A percentile compares a stretch with the other conserved stretches of the same genome.
Evolutionary conservation across 352 stramenopile species (phyloP).

Genomic region (Pythium myriotylum): DNA sequence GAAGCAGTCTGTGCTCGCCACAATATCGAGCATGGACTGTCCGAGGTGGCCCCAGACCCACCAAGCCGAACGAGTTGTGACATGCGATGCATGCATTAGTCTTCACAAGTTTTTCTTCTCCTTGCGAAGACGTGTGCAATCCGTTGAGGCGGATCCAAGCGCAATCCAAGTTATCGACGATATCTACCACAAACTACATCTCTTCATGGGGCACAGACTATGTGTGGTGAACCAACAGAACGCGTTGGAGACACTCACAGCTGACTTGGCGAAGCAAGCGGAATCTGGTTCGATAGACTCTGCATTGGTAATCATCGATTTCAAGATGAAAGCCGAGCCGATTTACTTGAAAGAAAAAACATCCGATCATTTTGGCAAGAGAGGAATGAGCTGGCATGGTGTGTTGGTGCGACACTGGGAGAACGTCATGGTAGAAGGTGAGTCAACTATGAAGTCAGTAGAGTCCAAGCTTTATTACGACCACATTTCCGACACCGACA

Average conservation of each 20-base stretch:
- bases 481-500: no score
- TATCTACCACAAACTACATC: background rate
- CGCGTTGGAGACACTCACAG: background rate
- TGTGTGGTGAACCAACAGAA: background rate
- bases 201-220: background rate
- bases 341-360: no score
- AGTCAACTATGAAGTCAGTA: background rate
- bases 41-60: no score
- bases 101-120: background rate
- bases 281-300: background rate
- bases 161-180: background rate
- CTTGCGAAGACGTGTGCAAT: no score
- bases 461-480: background rate
- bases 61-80: background rate
- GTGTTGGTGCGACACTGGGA: background rate
- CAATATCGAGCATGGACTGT: background rate
- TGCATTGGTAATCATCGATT: background rate
- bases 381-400: background rate
- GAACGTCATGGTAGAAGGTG: background rate
- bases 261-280: background rate
- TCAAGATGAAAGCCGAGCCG: background rate
- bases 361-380: background rate
- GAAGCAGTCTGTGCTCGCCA: background rate
- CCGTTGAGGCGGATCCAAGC: background rate
- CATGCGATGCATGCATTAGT: background rate